Evolutionary conservation across 768 basidiomycete species (phyloP).

Genomic region (Exidia glandulosa): DNA sequence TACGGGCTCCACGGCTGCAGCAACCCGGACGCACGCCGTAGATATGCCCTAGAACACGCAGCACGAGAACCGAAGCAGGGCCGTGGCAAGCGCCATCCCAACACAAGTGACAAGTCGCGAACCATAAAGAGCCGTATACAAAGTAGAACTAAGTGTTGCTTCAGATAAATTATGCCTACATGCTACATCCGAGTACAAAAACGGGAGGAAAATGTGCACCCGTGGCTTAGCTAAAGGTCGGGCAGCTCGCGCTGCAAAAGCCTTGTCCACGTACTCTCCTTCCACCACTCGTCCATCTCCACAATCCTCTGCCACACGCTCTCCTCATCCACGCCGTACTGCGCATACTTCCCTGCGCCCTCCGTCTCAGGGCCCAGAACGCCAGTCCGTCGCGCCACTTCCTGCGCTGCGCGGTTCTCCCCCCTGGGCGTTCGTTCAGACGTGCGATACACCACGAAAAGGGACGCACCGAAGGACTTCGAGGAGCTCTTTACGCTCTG

Average conservation of each 20-base stretch:
- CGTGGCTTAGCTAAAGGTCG: slow-evolving; percentile 49
- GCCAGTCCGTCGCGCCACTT: slow-evolving; percentile 61
- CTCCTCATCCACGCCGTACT: slow-evolving; percentile 80
- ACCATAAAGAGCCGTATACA: no score
- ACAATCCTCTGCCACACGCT: slow-evolving; percentile 74
- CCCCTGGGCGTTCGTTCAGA: slow-evolving; percentile 37
- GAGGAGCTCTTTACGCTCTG: slow-evolving; percentile 65
- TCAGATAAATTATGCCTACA: no score
- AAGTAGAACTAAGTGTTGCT: no score
- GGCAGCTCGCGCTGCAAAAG: slow-evolving; percentile 76
- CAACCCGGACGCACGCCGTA: no score
- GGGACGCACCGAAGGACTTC: slow-evolving; percentile 58
- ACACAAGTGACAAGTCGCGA: no score
- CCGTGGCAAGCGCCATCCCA: no score
- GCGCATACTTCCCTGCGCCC: slow-evolving; percentile 64
- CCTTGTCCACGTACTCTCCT: slow-evolving; percentile 78
- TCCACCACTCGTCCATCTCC: slow-evolving; percentile 86
- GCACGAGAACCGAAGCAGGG: no score
- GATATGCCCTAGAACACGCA: no score
- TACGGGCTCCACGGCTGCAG: no score
- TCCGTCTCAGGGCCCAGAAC: slow-evolving; percentile 26
- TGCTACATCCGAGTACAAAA: no score
- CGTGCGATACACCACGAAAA: slow-evolving; percentile 7
- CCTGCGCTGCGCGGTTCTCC: slow-evolving; percentile 70
- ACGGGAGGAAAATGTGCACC: no score